Evolutionary conservation across 345 rosid genomes (phyloP).

Genomic region (Heritiera fomes): DNA sequence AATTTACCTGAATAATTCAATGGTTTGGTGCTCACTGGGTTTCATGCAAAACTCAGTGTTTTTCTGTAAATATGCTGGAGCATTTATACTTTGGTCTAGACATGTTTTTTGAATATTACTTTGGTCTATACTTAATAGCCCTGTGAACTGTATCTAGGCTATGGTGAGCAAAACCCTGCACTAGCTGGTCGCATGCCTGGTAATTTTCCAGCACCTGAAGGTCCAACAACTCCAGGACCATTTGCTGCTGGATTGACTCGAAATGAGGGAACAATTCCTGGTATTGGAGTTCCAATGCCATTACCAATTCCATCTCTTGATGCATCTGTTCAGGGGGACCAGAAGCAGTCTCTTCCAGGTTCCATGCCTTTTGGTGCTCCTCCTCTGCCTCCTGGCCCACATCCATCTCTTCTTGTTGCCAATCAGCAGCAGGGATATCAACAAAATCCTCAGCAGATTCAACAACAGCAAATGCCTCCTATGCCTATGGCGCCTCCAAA

Average conservation of each 20-base stretch:
- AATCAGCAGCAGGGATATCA: slow-evolving; percentile 88
- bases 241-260: slow-evolving; percentile 77
- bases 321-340: slow-evolving; percentile 79
- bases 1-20: slow-evolving; percentile 1
- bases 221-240: slow-evolving; percentile 77
- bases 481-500: slow-evolving; percentile 68
- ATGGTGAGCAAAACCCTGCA: slow-evolving; percentile 75
- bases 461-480: slow-evolving; percentile 72
- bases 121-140: neutral
- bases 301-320: slow-evolving; percentile 62
- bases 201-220: slow-evolving; percentile 65
- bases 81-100: neutral
- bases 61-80: slow-evolving; percentile 5
- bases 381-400: slow-evolving; percentile 98
- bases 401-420: slow-evolving; percentile 78
- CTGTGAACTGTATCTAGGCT: slow-evolving; percentile 45
- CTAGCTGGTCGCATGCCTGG: slow-evolving; percentile 77
- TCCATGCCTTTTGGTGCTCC: slow-evolving; percentile 79
- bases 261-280: slow-evolving; percentile 95
- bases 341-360: slow-evolving; percentile 63
- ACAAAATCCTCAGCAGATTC: slow-evolving; percentile 62
- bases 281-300: slow-evolving; percentile 87
- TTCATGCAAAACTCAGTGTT: neutral
- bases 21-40: neutral
- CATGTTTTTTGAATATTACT: neutral